A percentile compares a stretch with the other conserved stretches of the same genome.
Conservation (phyloP, 345 rosid genomes). For the Linum trigynum region DNA sequence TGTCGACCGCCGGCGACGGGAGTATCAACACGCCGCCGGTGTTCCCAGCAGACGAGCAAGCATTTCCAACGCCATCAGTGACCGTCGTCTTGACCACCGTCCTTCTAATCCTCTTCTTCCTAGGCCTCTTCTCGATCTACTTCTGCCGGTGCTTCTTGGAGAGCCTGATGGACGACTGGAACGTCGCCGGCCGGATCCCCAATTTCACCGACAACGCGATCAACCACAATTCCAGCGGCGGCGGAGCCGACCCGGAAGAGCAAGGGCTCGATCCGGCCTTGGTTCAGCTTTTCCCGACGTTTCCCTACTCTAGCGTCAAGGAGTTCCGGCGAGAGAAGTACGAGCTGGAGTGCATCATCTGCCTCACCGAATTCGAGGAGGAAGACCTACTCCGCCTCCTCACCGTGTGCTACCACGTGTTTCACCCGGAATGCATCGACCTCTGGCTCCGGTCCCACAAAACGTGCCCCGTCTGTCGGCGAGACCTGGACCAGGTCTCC, state of each 20-base stretch:
- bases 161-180: constrained; percentile 32
- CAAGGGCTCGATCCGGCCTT: constrained; percentile 56
- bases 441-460: constrained; percentile 66
- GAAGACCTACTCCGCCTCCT: constrained; percentile 59
- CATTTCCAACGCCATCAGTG: constrained; percentile 32
- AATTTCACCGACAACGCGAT: constrained; percentile 16
- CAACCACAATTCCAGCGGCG: neutral
- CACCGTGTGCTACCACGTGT: constrained; percentile 63
- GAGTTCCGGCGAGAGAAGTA: constrained; percentile 42
- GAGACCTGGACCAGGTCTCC: constrained; percentile 46
- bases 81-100: constrained; percentile 42
- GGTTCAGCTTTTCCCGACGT: constrained; percentile 48
- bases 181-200: constrained; percentile 24
- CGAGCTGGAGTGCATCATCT: constrained; percentile 73
- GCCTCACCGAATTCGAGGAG: constrained; percentile 57
- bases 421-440: constrained; percentile 80
- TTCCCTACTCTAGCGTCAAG: constrained; percentile 51
- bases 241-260: neutral
- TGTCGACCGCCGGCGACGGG: constrained; percentile 23
- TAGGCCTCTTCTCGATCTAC: constrained; percentile 53
- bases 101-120: constrained; percentile 50
- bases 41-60: neutral
- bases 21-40: neutral
- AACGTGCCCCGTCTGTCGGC: constrained; percentile 83
- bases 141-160: constrained; percentile 54